Evolutionary conservation across 257 asterid genomes (phyloP).

Genomic region (Plantago ovata): DNA sequence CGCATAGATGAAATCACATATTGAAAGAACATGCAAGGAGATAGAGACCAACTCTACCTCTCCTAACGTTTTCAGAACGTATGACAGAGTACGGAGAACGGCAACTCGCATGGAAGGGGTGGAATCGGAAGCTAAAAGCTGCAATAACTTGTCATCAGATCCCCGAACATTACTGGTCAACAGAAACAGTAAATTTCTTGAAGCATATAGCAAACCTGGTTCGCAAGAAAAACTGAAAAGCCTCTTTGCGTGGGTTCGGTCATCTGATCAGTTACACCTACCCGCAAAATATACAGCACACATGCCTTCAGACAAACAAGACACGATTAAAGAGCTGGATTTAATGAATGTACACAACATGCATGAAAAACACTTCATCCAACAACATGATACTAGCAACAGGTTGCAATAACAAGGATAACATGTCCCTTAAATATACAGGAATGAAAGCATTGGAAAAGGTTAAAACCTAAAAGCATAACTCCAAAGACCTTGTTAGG

Average conservation of each 20-base stretch:
- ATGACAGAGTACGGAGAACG: constrained; percentile 72
- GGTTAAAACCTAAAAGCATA: not conserved
- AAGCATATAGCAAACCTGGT: constrained; percentile 65
- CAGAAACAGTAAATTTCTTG: constrained; percentile 20
- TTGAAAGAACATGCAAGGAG: constrained; percentile 20
- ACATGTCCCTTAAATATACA: not conserved
- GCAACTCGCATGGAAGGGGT: constrained; percentile 90
- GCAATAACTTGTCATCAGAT: constrained; percentile 35
- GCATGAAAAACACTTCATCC: constrained; percentile 16
- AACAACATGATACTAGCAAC: constrained; percentile 19
- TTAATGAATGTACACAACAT: constrained; percentile 16
- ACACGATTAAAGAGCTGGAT: constrained; percentile 29
- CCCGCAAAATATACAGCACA: constrained; percentile 81
- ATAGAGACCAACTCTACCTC: constrained; percentile 58
- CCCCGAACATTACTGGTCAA: constrained; percentile 17
- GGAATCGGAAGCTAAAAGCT: constrained; percentile 83
- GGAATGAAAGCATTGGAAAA: not conserved
- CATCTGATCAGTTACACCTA: constrained; percentile 96
- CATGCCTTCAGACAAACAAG: constrained; percentile 81
- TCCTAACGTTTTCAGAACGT: constrained; percentile 83
- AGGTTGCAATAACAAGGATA: constrained; percentile 9
- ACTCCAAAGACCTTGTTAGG: not conserved
- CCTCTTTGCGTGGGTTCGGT: constrained; percentile 92
- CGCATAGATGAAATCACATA: constrained; percentile 5
- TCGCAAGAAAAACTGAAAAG: constrained; percentile 76